Conservation (phyloP, 768 basidiomycete species). For the Pholiota microspora region DNA sequence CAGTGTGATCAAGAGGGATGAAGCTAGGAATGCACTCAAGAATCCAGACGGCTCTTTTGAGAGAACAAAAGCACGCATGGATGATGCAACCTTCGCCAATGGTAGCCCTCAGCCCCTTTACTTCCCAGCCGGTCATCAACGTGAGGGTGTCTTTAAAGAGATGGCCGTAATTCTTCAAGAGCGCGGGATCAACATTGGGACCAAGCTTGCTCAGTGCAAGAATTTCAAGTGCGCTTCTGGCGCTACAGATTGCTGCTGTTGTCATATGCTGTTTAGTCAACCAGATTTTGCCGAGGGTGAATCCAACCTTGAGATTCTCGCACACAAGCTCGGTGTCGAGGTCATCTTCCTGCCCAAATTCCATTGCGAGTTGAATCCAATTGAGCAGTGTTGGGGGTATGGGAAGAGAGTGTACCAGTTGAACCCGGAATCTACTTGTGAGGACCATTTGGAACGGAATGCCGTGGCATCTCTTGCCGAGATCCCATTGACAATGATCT, state of each 20-base stretch:
- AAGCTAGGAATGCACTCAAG: slow-evolving; percentile 22
- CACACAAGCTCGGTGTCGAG: background rate
- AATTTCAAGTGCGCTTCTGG: slow-evolving; percentile 26
- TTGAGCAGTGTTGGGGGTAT: slow-evolving; percentile 20
- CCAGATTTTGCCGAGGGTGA: background rate
- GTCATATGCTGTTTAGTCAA: background rate
- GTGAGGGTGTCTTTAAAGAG: slow-evolving; percentile 35
- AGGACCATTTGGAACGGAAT: slow-evolving; percentile 1
- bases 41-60: slow-evolving; percentile 20
- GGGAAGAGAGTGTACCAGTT: slow-evolving; percentile 13
- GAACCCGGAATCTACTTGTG: slow-evolving; percentile 5
- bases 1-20: slow-evolving; percentile 13
- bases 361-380: slow-evolving; percentile 18
- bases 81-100: slow-evolving; percentile 17
- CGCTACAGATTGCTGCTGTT: background rate
- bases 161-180: slow-evolving; percentile 34
- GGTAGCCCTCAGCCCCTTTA: slow-evolving; percentile 29
- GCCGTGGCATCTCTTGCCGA: background rate
- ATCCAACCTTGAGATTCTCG: background rate
- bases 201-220: slow-evolving; percentile 25
- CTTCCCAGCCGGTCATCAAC: slow-evolving; percentile 23
- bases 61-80: slow-evolving; percentile 35
- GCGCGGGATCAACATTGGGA: slow-evolving; percentile 23
- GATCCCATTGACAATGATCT: background rate
- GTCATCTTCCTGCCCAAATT: slow-evolving; percentile 1